A percentile compares a stretch with the other conserved stretches of the same genome.
Conservation (phyloP, 2,329 filamentous ascomycete genomes). For the Penicillium sp. region DNA sequence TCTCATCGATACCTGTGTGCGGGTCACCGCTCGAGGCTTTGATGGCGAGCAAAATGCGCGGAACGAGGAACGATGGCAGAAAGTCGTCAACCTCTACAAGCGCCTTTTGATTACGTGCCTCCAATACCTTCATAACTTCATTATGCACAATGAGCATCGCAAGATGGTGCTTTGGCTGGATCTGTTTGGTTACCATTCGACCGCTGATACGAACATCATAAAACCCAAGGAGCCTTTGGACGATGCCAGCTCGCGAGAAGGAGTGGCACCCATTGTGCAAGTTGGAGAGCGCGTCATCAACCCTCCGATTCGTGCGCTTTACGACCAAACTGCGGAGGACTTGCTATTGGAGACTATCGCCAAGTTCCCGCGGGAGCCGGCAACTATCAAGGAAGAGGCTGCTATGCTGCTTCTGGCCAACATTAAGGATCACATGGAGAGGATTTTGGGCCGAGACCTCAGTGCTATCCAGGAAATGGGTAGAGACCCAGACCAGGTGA, state of each 20-base stretch:
- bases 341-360: constrained; percentile 45
- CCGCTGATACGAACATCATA: constrained; percentile 46
- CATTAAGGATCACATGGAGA: constrained; percentile 51
- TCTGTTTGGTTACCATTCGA: constrained; percentile 59
- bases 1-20: constrained; percentile 62
- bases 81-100: constrained; percentile 64
- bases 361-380: constrained; percentile 44
- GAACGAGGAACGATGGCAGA: constrained; percentile 65
- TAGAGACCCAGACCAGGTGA: constrained; percentile 45
- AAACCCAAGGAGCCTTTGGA: constrained; percentile 45
- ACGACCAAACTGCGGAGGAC: constrained; percentile 46
- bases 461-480: constrained; percentile 48
- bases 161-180: constrained; percentile 66
- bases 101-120: constrained; percentile 63
- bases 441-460: constrained; percentile 43
- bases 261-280: constrained; percentile 44
- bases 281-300: constrained; percentile 44
- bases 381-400: constrained; percentile 47
- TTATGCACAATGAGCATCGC: constrained; percentile 63
- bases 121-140: constrained; percentile 66
- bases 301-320: constrained; percentile 41
- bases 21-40: constrained; percentile 63
- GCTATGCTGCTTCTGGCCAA: constrained; percentile 49
- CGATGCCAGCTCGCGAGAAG: constrained; percentile 35
- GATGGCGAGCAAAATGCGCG: constrained; percentile 61